Evolutionary conservation across 176 grass and related monocot genomes (phyloP).

Genomic region (Pharus latifolius): DNA sequence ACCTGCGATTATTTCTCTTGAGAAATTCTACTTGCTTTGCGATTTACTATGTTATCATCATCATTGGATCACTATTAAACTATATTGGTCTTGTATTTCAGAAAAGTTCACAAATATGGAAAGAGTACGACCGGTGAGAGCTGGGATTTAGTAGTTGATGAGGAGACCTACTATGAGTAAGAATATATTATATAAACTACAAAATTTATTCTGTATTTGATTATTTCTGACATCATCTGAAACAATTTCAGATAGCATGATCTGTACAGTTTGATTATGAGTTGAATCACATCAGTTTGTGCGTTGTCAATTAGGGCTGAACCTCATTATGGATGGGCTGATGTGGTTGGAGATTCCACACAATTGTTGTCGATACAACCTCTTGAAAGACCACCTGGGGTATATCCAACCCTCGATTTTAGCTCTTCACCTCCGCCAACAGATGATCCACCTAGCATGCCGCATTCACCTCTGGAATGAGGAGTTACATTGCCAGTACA

Average conservation of each 20-base stretch:
- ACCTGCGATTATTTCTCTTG: neutral
- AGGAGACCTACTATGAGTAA: conserved; percentile 97
- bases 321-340: conserved; percentile 95
- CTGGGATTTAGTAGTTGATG: conserved; percentile 79
- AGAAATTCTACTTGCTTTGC: neutral
- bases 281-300: neutral
- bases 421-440: conserved; percentile 24
- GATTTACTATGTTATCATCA: neutral
- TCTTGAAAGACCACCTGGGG: conserved; percentile 54
- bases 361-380: conserved; percentile 80
- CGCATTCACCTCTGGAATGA: conserved; percentile 29
- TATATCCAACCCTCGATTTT: conserved; percentile 47
- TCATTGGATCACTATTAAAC: neutral
- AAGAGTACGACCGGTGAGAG: conserved; percentile 93
- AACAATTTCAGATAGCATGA: neutral
- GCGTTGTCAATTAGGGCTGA: conserved; percentile 34
- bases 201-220: neutral
- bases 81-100: conserved; percentile 17
- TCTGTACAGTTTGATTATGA: neutral
- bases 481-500: conserved; percentile 3
- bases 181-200: neutral
- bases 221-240: neutral
- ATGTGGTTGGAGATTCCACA: conserved; percentile 80
- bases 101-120: conserved; percentile 94
- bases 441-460: conserved; percentile 42